Evolutionary conservation across 2,329 filamentous ascomycete genomes (phyloP), one percentile per base, ranked within the genome.

Genomic region (Verticillium tricorpus): DNA sequence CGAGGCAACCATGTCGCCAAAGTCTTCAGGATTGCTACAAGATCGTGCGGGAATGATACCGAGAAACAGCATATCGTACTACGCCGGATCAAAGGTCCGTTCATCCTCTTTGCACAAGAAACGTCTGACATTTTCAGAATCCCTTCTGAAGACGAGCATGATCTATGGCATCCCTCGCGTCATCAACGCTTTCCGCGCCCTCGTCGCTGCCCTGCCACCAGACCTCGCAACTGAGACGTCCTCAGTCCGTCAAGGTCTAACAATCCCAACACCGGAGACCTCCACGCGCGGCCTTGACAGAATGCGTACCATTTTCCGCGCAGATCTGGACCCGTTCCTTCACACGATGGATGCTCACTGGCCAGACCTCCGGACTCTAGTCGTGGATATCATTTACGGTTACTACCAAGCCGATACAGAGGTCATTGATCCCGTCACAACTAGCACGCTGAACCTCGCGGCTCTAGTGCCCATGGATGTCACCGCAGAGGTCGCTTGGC

Each of bases 261-360:
- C 40, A 2, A 61, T 64, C 1, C 67, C 67, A 4, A 45, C 65
- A 0, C 7, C 8, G 3, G 61, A 63, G 9, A 65, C 63, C 1
- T 59, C 68, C 50, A 65, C 63, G 32, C 62, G 67, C 50, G 68
- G 67, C 3, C 40, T 68, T 11, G 64, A 63, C 1, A 68, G 68
- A 61, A 70, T 69, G 68, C 65, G 65, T 59, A 70, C 67, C 63
- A 70, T 70, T 59, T 69, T 69, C 54, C 67, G 68, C 35, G 67
- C 67, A 14, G 68, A 69, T 58, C 64, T 70, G 5, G 67, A 68
- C 31, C 67, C 67, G 5, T 69, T 70, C 34, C 66, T 70, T 8
- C 61, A 60, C 0, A 61, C 61, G 7, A 69, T 70, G 67, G 67
- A 70, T 59, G 57, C n/a, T 11, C 66, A 68, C 60, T 70, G 68